Percentiles rank a stretch among this genome's conserved stretches.
Conservation (phyloP, 176 grass and related monocot genomes). For the barley (Hordeum vulgare) region DNA sequence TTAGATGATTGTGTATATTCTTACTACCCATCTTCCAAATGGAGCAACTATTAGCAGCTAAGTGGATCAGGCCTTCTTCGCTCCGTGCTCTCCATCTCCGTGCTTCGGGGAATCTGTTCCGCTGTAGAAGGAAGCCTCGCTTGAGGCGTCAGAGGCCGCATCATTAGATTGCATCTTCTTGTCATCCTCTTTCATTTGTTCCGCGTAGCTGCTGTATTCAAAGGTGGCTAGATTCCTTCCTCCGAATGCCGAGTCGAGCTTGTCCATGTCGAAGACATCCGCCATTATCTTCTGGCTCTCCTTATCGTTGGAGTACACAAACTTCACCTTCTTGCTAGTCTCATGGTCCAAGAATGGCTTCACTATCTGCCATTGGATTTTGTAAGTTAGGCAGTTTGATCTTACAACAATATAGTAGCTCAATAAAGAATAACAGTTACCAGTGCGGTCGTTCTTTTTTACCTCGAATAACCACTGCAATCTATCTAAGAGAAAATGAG, state of each 20-base stretch:
- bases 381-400: constrained; percentile 9
- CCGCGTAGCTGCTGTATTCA: constrained; percentile 52
- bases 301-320: constrained; percentile 60
- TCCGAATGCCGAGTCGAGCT: constrained; percentile 60
- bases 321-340: constrained; percentile 76
- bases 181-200: constrained; percentile 58
- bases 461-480: not conserved
- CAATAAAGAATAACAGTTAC: not conserved
- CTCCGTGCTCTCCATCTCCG: not conserved
- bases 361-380: constrained; percentile 49
- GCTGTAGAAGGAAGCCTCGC: constrained; percentile 55
- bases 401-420: not conserved
- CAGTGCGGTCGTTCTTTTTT: not conserved
- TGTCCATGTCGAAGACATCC: constrained; percentile 60
- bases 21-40: not conserved
- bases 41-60: not conserved
- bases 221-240: constrained; percentile 51
- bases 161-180: constrained; percentile 45
- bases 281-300: constrained; percentile 84
- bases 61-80: not conserved
- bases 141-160: constrained; percentile 33
- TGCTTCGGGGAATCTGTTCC: constrained; percentile 31
- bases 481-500: not conserved
- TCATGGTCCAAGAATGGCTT: constrained; percentile 70
- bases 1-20: constrained; percentile 4